Conservation (phyloP, 2,329 filamentous ascomycete genomes). For the Sclerotinia minor region DNA sequence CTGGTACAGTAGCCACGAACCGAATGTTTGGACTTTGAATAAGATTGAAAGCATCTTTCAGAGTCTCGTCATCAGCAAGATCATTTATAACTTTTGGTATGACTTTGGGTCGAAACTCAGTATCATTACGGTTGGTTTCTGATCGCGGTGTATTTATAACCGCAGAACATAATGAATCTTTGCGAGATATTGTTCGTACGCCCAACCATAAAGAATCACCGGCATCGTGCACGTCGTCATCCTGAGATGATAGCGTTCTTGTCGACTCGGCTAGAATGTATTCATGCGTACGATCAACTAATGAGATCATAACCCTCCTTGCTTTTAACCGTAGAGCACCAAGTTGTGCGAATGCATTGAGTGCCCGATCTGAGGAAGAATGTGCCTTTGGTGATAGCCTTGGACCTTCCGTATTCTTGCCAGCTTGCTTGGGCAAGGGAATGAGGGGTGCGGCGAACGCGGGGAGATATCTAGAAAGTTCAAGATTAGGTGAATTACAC, state of each 20-base stretch:
- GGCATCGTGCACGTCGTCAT: constrained; percentile 25
- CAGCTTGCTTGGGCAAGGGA: neutral
- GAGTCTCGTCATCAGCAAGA: constrained; percentile 24
- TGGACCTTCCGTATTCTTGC: neutral
- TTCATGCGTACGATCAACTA: constrained; percentile 35
- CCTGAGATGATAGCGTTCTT: constrained; percentile 42
- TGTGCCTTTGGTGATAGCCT: neutral
- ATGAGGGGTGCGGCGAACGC: constrained; percentile 9
- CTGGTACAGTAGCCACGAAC: constrained; percentile 36
- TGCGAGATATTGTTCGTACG: constrained; percentile 16
- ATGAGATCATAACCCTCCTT: constrained; percentile 49
- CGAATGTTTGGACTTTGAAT: constrained; percentile 30
- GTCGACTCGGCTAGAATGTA: constrained; percentile 47
- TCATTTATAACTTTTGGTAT: constrained; percentile 26
- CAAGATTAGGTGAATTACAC: neutral
- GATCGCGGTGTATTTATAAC: constrained; percentile 9
- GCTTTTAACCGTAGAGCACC: constrained; percentile 49
- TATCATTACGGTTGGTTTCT: neutral
- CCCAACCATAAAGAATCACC: constrained; percentile 23
- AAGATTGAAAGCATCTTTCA: constrained; percentile 30
- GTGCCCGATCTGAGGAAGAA: constrained; percentile 46
- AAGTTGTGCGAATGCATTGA: constrained; percentile 51
- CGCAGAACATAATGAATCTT: constrained; percentile 36
- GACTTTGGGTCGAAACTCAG: neutral
- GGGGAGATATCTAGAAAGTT: constrained; percentile 13